Evolutionary conservation across 176 grass and related monocot genomes (phyloP).

Genomic region (Eragrostis nindensis): DNA sequence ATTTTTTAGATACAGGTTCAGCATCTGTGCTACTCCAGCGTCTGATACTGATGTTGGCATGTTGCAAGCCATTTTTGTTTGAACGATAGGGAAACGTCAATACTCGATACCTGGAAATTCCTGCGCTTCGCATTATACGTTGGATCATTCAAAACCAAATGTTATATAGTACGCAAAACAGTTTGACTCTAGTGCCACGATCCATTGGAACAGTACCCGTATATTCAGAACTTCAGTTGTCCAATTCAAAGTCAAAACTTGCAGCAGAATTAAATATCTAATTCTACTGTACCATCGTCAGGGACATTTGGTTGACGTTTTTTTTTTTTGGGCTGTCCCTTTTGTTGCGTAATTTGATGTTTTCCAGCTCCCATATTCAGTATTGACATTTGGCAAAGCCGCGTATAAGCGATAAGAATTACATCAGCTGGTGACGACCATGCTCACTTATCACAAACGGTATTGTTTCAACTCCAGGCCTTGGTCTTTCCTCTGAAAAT

Average conservation of each 20-base stretch:
- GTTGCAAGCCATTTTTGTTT: background rate
- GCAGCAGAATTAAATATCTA: background rate
- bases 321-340: background rate
- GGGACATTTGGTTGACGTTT: background rate
- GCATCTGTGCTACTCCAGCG: background rate
- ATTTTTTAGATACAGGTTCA: background rate
- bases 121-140: background rate
- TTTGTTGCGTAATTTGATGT: background rate
- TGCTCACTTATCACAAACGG: background rate
- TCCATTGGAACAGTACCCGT: background rate
- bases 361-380: background rate
- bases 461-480: background rate
- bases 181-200: background rate
- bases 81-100: background rate
- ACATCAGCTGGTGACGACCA: background rate
- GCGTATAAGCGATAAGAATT: background rate
- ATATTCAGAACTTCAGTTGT: background rate
- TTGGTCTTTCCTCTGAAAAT: too few relatives aligned
- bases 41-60: background rate
- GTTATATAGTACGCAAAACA: background rate
- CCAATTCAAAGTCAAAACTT: conserved; percentile 7
- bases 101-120: background rate
- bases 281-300: background rate
- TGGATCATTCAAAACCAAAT: background rate
- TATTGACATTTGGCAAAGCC: conserved; percentile 1